Evolutionary conservation across 768 basidiomycete genomes (phyloP).

Genomic region (Lactarius tabidus): DNA sequence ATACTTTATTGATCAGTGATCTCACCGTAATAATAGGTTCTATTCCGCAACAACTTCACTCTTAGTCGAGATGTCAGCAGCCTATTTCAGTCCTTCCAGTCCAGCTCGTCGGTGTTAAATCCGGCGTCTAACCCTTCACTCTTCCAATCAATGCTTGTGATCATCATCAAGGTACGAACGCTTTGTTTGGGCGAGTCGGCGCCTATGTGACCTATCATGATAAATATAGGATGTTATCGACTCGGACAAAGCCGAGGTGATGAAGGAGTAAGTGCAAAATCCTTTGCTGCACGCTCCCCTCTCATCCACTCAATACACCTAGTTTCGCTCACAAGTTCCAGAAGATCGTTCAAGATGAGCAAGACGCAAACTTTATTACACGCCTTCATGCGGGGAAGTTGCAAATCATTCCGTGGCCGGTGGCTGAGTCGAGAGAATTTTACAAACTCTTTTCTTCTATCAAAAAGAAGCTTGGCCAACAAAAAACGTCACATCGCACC

Average conservation of each 20-base stretch:
- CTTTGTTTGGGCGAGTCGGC: no score
- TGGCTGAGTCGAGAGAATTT: conserved; percentile 59
- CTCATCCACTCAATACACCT: neutral
- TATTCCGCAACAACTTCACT: conserved; percentile 65
- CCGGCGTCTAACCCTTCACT: conserved; percentile 55
- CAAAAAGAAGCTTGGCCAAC: conserved; percentile 46
- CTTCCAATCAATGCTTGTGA: conserved; percentile 57
- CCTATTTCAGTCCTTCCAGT: conserved; percentile 60
- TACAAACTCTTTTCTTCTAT: conserved; percentile 49
- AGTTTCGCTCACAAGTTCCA: conserved; percentile 58
- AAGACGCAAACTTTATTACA: conserved; percentile 60
- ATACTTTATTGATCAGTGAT: neutral
- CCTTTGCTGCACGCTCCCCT: neutral
- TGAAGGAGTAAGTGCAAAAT: conserved; percentile 44
- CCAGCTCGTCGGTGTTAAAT: conserved; percentile 53
- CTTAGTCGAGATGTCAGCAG: conserved; percentile 56
- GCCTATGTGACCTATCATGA: neutral
- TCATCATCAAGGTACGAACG: conserved; percentile 56
- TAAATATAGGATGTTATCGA: conserved; percentile 56
- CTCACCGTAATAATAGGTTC: conserved; percentile 39
- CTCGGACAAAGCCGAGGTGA: conserved; percentile 55
- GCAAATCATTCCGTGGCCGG: conserved; percentile 62
- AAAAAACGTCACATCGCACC: conserved; percentile 45
- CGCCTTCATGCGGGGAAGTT: conserved; percentile 53
- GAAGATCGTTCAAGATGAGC: conserved; percentile 59